phyloP scores from a whole-genome alignment of 192 early-diverging fungal species.

The Radiomyces spectabilis region DNA sequence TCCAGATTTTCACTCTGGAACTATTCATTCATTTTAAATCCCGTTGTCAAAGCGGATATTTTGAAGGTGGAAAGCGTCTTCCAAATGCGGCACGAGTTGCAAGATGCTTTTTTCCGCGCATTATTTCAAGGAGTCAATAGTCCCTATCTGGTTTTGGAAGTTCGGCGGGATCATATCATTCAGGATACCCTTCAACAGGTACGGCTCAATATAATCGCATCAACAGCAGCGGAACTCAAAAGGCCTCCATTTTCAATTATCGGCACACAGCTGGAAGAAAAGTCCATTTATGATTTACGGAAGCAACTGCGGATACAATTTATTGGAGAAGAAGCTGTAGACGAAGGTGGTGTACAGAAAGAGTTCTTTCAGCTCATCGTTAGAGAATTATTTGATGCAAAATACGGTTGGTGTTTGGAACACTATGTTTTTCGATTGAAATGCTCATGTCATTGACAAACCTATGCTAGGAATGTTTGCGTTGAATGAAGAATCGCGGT shows the following conservation, averaged over 20 bases:
- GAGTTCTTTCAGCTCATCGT: slow-evolving; percentile 92
- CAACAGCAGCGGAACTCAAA: too few species aligned
- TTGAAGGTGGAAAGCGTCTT: slow-evolving; percentile 66
- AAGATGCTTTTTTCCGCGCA: slow-evolving; percentile 74
- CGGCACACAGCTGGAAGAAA: slow-evolving; percentile 71
- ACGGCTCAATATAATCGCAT: not conserved
- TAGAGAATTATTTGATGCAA: slow-evolving; percentile 77
- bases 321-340: slow-evolving; percentile 89
- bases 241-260: not conserved
- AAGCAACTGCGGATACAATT: slow-evolving; percentile 89
- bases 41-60: slow-evolving; percentile 67
- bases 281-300: slow-evolving; percentile 77
- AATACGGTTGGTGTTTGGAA: slow-evolving; percentile 54
- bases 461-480: slow-evolving; percentile 66
- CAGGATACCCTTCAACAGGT: slow-evolving; percentile 55
- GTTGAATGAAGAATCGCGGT: slow-evolving; percentile 73
- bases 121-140: slow-evolving; percentile 67
- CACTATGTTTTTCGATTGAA: not conserved
- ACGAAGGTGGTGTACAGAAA: slow-evolving; percentile 91
- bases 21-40: slow-evolving; percentile 67
- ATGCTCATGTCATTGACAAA: too few species aligned
- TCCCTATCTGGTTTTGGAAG: slow-evolving; percentile 66
- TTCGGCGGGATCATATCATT: slow-evolving; percentile 63
- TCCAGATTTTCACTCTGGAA: slow-evolving; percentile 63
- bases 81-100: slow-evolving; percentile 59